Conservation (phyloP, 139 green algal species). For the Chlamydomonas sphaeroides region DNA sequence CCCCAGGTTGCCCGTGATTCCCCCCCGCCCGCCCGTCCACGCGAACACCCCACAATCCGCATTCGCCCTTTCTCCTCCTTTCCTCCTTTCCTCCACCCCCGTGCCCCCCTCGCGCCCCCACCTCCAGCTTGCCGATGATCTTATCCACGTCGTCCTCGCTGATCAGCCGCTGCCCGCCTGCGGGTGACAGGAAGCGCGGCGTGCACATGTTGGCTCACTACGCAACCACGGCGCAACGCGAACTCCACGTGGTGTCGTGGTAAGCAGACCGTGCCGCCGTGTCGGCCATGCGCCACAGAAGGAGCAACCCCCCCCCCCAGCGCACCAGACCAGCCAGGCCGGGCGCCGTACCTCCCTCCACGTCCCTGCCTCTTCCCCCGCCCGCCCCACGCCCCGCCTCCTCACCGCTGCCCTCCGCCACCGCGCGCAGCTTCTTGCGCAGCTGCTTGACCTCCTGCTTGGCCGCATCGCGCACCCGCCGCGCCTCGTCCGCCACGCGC, state of each 20-base stretch:
- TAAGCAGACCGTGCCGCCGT: too few relatives aligned
- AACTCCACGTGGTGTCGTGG: too few relatives aligned
- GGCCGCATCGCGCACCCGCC: constrained; percentile 79
- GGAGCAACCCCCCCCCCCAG: background rate
- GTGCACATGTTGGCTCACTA: too few relatives aligned
- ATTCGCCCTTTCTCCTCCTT: too few relatives aligned
- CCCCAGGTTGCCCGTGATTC: too few relatives aligned
- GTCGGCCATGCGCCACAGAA: too few relatives aligned
- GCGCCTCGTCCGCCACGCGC: constrained; percentile 55
- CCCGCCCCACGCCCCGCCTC: background rate
- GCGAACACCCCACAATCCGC: too few relatives aligned
- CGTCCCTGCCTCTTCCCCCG: background rate
- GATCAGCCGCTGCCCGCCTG: constrained; percentile 46
- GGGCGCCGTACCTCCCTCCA: too few relatives aligned
- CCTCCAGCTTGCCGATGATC: constrained; percentile 64
- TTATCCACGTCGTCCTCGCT: constrained; percentile 68
- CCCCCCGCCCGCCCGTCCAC: too few relatives aligned
- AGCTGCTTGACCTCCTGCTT: constrained; percentile 90
- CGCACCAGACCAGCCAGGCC: background rate
- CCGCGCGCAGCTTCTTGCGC: constrained; percentile 70
- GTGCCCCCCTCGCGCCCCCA: constrained; percentile 1
- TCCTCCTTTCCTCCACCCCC: too few relatives aligned
- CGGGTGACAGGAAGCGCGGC: too few relatives aligned
- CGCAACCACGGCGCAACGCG: too few relatives aligned
- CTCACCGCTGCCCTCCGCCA: constrained; percentile 43